These are phyloP conservation scores for Boletus edulis DNA, from an alignment of 768 basidiomycete species.

Conservation along the genomic window DNA sequence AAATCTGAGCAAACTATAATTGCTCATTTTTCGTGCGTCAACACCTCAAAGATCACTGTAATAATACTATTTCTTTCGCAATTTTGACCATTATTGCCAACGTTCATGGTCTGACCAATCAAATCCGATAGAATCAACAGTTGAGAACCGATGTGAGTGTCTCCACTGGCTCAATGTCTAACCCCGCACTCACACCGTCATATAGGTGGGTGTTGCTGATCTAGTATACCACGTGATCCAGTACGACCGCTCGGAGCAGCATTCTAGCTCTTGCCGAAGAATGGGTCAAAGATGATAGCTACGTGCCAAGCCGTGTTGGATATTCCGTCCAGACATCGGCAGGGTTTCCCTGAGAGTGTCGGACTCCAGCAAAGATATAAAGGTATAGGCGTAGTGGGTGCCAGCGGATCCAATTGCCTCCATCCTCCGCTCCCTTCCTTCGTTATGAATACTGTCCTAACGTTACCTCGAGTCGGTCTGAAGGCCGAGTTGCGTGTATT, in stretches of 20 bases:
- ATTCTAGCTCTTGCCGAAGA: neutral
- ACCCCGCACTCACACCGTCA: neutral
- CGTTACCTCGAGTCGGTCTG: conserved; percentile 4
- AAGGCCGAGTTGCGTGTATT: conserved; percentile 4
- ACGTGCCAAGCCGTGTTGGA: neutral
- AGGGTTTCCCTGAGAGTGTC: neutral
- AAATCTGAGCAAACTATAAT: conserved; percentile 48
- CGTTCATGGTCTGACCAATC: neutral
- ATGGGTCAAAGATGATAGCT: conserved; percentile 9
- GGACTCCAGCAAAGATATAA: conserved; percentile 8
- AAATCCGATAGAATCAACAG: neutral
- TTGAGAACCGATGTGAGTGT: neutral
- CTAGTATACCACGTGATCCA: neutral
- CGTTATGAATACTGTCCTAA: conserved; percentile 2
- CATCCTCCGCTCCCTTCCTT: neutral
- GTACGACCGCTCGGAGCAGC: neutral
- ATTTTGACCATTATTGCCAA: neutral
- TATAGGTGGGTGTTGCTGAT: too few relatives aligned
- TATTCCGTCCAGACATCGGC: conserved; percentile 4
- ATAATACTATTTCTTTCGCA: conserved; percentile 1
- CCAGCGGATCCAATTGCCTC: neutral
- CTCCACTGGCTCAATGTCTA: neutral
- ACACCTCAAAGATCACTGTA: conserved; percentile 2
- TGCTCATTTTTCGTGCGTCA: conserved; percentile 1
- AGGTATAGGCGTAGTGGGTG: neutral